phyloP scores from a whole-genome alignment of 2,329 filamentous ascomycete species.

The Fonsecaea multimorphosa region DNA sequence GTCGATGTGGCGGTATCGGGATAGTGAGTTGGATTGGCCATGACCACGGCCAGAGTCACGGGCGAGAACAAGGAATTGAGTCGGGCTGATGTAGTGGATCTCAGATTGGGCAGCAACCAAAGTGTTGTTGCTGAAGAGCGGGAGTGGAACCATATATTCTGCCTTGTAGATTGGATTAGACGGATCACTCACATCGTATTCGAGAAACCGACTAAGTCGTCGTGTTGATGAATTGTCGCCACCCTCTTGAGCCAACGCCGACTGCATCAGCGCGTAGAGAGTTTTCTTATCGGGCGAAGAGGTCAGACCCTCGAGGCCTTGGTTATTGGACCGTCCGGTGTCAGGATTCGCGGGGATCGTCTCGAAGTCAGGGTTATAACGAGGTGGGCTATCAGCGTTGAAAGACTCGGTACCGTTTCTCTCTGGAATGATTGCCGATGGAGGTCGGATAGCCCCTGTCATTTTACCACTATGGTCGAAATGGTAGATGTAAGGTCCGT shows the following conservation, averaged over 20 bases:
- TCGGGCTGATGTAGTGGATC: conserved; percentile 67
- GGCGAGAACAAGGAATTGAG: conserved; percentile 70
- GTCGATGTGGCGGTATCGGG: conserved; percentile 71
- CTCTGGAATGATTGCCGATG: conserved; percentile 67
- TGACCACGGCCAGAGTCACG: conserved; percentile 68
- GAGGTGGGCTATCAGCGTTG: conserved; percentile 67
- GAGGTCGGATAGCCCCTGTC: conserved; percentile 68
- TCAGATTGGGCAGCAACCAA: conserved; percentile 71
- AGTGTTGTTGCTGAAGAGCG: conserved; percentile 61
- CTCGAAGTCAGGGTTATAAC: conserved; percentile 59
- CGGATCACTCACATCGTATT: conserved; percentile 64
- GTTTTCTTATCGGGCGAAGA: conserved; percentile 67
- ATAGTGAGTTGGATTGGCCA: conserved; percentile 59
- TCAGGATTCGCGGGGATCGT: conserved; percentile 63
- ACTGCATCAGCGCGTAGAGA: conserved; percentile 70
- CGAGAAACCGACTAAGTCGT: conserved; percentile 65
- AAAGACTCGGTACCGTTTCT: conserved; percentile 68
- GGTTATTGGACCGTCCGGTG: conserved; percentile 72
- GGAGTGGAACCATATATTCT: conserved; percentile 71
- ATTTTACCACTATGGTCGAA: conserved; percentile 66
- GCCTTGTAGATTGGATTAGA: conserved; percentile 56
- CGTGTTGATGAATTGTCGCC: conserved; percentile 61
- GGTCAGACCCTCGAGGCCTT: conserved; percentile 75
- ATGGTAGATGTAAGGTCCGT: conserved; percentile 72
- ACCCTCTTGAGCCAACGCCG: conserved; percentile 67